Evolutionary conservation across 1,139 yeast species (phyloP), one percentile per base, ranked within the genome.

Genomic region (Lodderomyces theae): DNA sequence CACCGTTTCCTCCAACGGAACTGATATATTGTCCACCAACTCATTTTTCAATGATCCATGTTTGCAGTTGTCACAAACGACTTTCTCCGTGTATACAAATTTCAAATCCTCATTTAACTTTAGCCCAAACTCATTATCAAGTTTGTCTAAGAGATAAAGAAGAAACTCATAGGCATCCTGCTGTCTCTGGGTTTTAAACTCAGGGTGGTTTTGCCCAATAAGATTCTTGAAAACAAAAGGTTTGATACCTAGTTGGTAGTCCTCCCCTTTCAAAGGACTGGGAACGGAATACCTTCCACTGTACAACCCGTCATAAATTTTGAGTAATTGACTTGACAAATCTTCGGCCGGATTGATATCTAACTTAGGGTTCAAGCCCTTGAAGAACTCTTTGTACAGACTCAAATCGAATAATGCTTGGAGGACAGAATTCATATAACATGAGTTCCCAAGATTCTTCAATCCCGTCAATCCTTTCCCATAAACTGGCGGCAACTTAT

Each of bases 101-200:
- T 81, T 79, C 54, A 92, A 80, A 5, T 71, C 54, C 38, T 73
- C 70, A 44, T 80, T 78, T 19, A 71, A 51, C 8, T 46, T 46
- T n/a, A 63, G 47, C 0, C 76, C 77, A 38, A 64, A 55, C 10
- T 83, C 80, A 34, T 64, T 64, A 49, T 85, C 92, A 26, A 87
- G 60, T 49, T 78, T 74, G 44, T 83, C 86, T 29, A 83, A 54
- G 16, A 90, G 61, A 57, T 82, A 83, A 8, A 79, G 66, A 60
- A 89, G 74, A 56, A 89, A 94, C 58, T 92, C 98, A 68, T 83
- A 86, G 0, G 97, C 94, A 66, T 92, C 99, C 59, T 92, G 98
- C 56, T 92, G 99, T 52, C 81, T 79, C 73, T 83, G 86, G 0
- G 96, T 82, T 36, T 82, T 73, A 54, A 92, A 92, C 56, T 92